Percentiles rank a stretch among this genome's conserved stretches.
phyloP scores from a whole-genome alignment of 2,329 filamentous ascomycete genomes.

The Cladobotryum mycophilum region DNA sequence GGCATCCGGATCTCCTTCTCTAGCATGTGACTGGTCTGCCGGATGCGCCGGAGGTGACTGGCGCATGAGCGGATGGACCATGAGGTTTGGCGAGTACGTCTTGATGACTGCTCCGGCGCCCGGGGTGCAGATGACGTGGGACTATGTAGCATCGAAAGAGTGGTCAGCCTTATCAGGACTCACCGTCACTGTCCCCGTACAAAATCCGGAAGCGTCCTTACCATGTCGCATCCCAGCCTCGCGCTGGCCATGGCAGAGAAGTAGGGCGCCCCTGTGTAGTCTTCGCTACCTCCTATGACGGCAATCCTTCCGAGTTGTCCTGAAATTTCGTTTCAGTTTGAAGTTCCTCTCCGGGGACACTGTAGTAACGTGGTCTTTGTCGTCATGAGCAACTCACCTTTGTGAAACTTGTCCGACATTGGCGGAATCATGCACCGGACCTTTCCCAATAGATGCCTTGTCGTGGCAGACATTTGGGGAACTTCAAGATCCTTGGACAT shows the following conservation, averaged over 20 bases:
- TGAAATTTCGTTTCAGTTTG: conserved; percentile 27
- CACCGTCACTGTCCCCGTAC: neutral
- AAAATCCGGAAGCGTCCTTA: conserved; percentile 29
- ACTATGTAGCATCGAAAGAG: conserved; percentile 39
- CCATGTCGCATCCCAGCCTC: conserved; percentile 83
- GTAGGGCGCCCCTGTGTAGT: conserved; percentile 96
- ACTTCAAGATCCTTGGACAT: conserved; percentile 19
- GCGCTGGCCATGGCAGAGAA: conserved; percentile 98
- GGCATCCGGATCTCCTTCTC: conserved; percentile 34
- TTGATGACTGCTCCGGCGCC: conserved; percentile 86
- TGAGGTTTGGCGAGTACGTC: conserved; percentile 93
- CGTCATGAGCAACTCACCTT: conserved; percentile 53
- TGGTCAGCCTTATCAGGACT: neutral
- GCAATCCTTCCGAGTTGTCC: conserved; percentile 87
- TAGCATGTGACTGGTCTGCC: conserved; percentile 39
- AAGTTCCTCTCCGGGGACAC: neutral
- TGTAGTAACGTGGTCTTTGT: neutral
- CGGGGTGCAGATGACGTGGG: conserved; percentile 92
- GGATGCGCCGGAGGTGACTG: conserved; percentile 46
- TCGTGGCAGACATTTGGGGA: conserved; percentile 57
- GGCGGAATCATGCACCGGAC: conserved; percentile 89
- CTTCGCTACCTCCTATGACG: conserved; percentile 90
- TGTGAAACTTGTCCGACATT: conserved; percentile 93
- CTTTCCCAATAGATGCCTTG: conserved; percentile 69
- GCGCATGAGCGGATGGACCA: conserved; percentile 96